Percentiles rank a stretch among this genome's conserved stretches.
Evolutionary conservation across 768 basidiomycete genomes (phyloP).

Genomic region (Sporobolomyces roseus): DNA sequence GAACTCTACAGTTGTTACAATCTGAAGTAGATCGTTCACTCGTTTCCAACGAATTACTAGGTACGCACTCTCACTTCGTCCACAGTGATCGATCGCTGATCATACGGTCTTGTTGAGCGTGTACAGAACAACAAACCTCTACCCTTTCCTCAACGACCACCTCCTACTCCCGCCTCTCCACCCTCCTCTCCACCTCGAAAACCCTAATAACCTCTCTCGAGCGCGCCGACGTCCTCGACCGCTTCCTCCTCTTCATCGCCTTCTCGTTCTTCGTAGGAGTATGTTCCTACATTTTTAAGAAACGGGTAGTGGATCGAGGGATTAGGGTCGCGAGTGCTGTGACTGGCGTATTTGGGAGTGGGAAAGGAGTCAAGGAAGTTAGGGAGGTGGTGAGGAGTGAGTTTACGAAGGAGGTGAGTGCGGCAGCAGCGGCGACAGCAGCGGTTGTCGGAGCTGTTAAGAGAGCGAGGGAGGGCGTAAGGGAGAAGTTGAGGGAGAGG

Average conservation of each 20-base stretch:
- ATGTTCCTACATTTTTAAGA: slow-evolving; percentile 80
- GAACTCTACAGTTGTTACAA: slow-evolving; percentile 83
- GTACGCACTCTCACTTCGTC: slow-evolving; percentile 53
- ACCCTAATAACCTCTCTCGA: slow-evolving; percentile 81
- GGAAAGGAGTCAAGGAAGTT: background rate
- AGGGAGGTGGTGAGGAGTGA: background rate
- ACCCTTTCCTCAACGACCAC: slow-evolving; percentile 69
- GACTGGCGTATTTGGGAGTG: background rate
- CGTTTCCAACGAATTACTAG: slow-evolving; percentile 76
- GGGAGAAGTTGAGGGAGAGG: background rate
- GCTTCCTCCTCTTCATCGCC: slow-evolving; percentile 72
- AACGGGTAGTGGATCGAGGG: slow-evolving; percentile 74
- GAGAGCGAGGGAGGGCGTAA: background rate
- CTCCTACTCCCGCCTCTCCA: slow-evolving; percentile 70
- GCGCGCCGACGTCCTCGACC: slow-evolving; percentile 86
- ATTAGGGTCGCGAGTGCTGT: slow-evolving; percentile 56
- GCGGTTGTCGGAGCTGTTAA: slow-evolving; percentile 12
- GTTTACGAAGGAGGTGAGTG: background rate
- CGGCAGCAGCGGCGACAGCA: background rate
- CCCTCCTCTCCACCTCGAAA: slow-evolving; percentile 71
- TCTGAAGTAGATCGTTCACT: slow-evolving; percentile 86
- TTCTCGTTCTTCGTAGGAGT: slow-evolving; percentile 79
- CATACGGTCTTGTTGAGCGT: background rate
- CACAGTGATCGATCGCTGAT: slow-evolving; percentile 5
- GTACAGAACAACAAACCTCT: slow-evolving; percentile 69